These are phyloP conservation scores for Cylindrotheca closterium DNA, from an alignment of 108 stramenopile genomes.

Conservation along the genomic window DNA sequence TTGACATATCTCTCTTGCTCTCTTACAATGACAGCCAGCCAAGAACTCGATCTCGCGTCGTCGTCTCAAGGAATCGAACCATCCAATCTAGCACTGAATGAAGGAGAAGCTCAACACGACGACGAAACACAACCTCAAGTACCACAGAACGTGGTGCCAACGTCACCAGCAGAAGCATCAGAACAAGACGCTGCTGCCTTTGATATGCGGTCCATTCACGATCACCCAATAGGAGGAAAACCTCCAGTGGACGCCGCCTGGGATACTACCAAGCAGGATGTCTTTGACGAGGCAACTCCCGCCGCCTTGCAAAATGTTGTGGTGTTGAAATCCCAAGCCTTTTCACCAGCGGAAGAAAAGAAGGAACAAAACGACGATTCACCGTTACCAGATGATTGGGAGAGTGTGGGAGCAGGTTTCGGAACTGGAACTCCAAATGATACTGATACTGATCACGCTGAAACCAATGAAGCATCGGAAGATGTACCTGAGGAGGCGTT, in stretches of 20 bases:
- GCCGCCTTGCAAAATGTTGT: neutral
- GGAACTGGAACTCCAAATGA: constrained; percentile 2
- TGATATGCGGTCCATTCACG: constrained; percentile 28
- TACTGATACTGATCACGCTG: neutral
- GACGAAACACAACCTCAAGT: too few relatives aligned
- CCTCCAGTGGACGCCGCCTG: constrained; percentile 7
- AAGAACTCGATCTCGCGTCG: too few relatives aligned
- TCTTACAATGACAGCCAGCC: too few relatives aligned
- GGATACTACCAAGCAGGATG: constrained; percentile 5
- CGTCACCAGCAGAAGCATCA: constrained; percentile 15
- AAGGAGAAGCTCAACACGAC: neutral
- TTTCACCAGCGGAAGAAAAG: constrained; percentile 18
- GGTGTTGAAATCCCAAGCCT: constrained; percentile 27
- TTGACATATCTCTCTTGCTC: too few relatives aligned
- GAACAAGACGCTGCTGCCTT: constrained; percentile 10
- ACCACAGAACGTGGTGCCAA: constrained; percentile 8
- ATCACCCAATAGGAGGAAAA: constrained; percentile 5
- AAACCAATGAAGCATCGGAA: constrained; percentile 1
- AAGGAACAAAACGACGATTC: neutral
- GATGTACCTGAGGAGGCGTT: neutral
- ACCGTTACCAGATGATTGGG: constrained; percentile 11
- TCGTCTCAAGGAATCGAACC: too few relatives aligned
- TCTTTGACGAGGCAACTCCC: neutral
- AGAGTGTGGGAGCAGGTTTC: neutral
- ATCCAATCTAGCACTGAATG: neutral